A percentile compares a stretch with the other conserved stretches of the same genome.
Conservation (phyloP, 441 rosid genomes). For the Pelargonium myrrhifolium region DNA sequence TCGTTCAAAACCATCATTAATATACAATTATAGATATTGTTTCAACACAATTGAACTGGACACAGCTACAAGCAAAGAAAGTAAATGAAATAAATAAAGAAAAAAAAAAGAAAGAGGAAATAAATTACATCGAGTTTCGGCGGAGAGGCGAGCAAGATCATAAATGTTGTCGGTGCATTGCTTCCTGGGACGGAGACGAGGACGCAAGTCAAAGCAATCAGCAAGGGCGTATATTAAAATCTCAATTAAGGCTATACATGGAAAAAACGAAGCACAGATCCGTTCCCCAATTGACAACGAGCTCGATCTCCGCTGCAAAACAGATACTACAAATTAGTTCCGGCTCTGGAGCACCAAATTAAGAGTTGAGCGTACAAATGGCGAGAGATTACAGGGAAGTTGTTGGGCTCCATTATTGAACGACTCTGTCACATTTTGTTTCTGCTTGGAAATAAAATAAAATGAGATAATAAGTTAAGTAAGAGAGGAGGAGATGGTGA, state of each 20-base stretch:
- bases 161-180: constrained; percentile 3
- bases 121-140: constrained; percentile 43
- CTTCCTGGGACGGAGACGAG: constrained; percentile 5
- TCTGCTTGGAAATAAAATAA: background rate
- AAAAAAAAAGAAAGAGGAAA: background rate
- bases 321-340: background rate
- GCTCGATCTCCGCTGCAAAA: constrained; percentile 38
- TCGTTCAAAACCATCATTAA: no score
- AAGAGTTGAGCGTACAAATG: background rate
- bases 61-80: no score
- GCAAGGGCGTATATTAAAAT: constrained; percentile 29
- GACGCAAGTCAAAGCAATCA: constrained; percentile 40
- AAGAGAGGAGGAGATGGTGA: background rate
- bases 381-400: background rate
- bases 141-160: constrained; percentile 52
- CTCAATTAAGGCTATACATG: constrained; percentile 44
- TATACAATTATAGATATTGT: no score
- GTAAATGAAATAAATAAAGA: background rate
- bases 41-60: no score
- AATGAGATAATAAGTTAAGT: no score
- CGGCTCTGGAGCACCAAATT: background rate
- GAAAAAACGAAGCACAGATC: constrained; percentile 53
- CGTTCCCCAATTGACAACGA: constrained; percentile 53
- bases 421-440: background rate
- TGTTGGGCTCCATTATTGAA: background rate